Evolutionary conservation across 2,329 filamentous ascomycete genomes (phyloP), one percentile per base, ranked within the genome.

Genomic region (Colletotrichum camelliae): DNA sequence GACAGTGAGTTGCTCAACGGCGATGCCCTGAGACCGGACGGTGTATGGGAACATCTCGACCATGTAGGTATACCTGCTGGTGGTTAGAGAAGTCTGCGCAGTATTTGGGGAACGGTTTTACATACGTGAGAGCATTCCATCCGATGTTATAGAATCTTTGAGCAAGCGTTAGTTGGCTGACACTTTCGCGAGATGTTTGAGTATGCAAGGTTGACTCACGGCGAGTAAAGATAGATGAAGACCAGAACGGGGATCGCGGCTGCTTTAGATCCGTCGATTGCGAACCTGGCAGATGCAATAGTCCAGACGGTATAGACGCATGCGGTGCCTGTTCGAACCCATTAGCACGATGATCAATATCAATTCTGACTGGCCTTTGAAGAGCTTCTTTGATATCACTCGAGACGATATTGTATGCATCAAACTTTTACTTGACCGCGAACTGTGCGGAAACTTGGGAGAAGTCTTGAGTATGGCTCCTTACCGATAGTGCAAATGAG

Each of bases 141-240:
- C 70, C 69, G 31, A 75, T 68, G 13, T 73, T 68, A 18, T 75
- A 72, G 21, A 73, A 68, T 21, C 73, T 75, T 4, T 2, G 9
- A 10, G 29, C 3, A n/a, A 18, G 24, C 12, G n/a, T 72, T 21
- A 67, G 61, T 15, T n/a, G 21, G 8, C 8, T 18, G 5, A 8
- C 18, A 15, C 7, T 35, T 7, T n/a, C 13, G 18, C 5, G n/a
- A 13, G n/a, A 13, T 12, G 7, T 3, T 58, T 13, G 3, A 18
- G 55, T 58, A 9, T 16, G 55, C 16, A 4, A 12, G 2, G 3
- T 13, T 16, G 3, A 79, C 82, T 78, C 72, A 84, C 82, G 77
- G 82, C 0, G 83, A 86, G 72, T 86, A 87, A n/a, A 85, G 78
- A 73, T 84, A 87, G 8, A 87, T 87, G 58, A 86, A 86, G 7